phyloP scores from a whole-genome alignment of 2,329 filamentous ascomycete genomes.

The Raffaelea ambrosiae region DNA sequence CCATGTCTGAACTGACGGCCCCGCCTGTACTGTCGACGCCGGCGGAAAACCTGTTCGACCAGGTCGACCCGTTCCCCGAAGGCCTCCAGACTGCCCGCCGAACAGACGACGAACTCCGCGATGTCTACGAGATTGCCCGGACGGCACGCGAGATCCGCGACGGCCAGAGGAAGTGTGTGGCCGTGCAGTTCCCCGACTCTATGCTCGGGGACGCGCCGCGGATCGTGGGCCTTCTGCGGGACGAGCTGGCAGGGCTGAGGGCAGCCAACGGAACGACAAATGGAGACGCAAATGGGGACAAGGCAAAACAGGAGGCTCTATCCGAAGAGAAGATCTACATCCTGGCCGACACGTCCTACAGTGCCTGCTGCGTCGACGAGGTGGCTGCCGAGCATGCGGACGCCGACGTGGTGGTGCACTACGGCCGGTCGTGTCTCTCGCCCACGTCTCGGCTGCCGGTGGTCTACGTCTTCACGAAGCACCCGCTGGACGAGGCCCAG shows the following conservation, averaged over 20 bases:
- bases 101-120: slow-evolving; percentile 59
- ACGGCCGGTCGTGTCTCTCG: slow-evolving; percentile 84
- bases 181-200: slow-evolving; percentile 89
- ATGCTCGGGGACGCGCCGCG: slow-evolving; percentile 83
- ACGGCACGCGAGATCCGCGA: slow-evolving; percentile 69
- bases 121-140: slow-evolving; percentile 77
- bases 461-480: slow-evolving; percentile 80
- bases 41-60: slow-evolving; percentile 49
- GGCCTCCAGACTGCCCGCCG: slow-evolving; percentile 18
- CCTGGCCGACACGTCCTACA: slow-evolving; percentile 91
- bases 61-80: slow-evolving; percentile 29
- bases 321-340: slow-evolving; percentile 56
- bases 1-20: slow-evolving; percentile 41
- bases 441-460: slow-evolving; percentile 82
- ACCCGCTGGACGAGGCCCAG: slow-evolving; percentile 53
- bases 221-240: slow-evolving; percentile 58
- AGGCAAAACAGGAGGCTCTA: neutral
- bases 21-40: slow-evolving; percentile 57
- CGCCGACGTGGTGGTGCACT: slow-evolving; percentile 88
- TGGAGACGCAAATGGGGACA: neutral
- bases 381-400: slow-evolving; percentile 89
- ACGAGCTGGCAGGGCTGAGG: slow-evolving; percentile 19
- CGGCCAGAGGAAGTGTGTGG: slow-evolving; percentile 66
- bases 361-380: slow-evolving; percentile 93
- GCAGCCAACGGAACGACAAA: neutral